Base-by-base conservation (phyloP, 2,329 filamentous ascomycete genomes). In the Myriangium duriaei region DNA sequence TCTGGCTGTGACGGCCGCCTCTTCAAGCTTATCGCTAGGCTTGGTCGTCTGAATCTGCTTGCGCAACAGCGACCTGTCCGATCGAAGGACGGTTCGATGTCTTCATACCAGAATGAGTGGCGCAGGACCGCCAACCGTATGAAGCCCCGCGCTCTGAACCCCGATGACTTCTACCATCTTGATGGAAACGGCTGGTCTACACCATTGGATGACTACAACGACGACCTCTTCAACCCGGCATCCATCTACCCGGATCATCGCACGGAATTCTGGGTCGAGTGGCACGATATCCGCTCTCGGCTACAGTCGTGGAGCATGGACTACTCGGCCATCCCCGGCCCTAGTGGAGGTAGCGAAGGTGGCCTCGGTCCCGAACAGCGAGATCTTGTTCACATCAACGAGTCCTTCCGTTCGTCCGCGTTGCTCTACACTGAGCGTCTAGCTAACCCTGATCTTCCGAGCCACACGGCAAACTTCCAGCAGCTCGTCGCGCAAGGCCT, bases 371-470 rank as follows among this genome's bases (percentile, higher is more conserved):
- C 71, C 7, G 68, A 69, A 5, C 81, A 91, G 54, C 62, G 76
- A 14, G 85, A 92, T 46, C 67, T 94, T 9, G 71, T 77, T 21
- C 82, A 86, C 50, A 79, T 94, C 35, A 92, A 83, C 13, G 85
- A 94, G 57, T 81, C 81, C 9, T 95, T 94, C 68, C 81, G 87
- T 12, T 86, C 91, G 57, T 79, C 86, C 0, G 87, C 86, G 0
- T 69, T 95, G 21, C 71, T 95, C 9, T 95, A 94, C 63, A 87
- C 81, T 7, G 85, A 93, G 62, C 81, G 87, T 4, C 74, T 95
- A 15, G 85, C 82, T 2, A 77, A 79, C 47, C 87, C 86, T 0
- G 71, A 73, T 40, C 64, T 83, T 2, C 75, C 84, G 2, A 81
- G 82, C 0, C 72, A 71, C 11, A 74, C 87, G 51, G 74, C 76